Conservation (phyloP, 78 protist genomes). For the Guillardia theta region DNA sequence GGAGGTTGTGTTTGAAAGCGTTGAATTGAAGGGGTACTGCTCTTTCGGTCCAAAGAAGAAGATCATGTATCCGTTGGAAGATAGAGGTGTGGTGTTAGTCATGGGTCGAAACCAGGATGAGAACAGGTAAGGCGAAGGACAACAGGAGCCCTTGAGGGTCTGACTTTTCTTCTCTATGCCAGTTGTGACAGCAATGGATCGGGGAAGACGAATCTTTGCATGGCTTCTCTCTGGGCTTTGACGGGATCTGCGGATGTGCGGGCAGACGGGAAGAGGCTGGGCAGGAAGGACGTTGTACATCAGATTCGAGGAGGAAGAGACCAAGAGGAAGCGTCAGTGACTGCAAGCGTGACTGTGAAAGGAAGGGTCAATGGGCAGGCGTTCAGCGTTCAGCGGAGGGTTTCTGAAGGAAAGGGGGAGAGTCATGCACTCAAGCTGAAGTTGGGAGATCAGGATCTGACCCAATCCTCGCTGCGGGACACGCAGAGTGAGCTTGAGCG, state of each 20-base stretch:
- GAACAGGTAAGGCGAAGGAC: neutral
- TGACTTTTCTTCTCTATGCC: no score
- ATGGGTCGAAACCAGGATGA: neutral
- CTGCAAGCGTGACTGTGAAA: neutral
- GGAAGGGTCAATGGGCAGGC: neutral
- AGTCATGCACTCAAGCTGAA: neutral
- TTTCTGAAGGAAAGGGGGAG: neutral
- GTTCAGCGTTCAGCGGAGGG: neutral
- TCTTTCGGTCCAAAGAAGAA: neutral
- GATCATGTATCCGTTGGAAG: neutral
- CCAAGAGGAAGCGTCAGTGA: neutral
- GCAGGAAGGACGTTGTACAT: neutral
- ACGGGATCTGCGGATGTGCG: conserved; percentile 3
- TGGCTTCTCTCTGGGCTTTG: conserved; percentile 5
- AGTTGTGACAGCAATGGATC: conserved; percentile 3
- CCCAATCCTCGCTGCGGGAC: neutral
- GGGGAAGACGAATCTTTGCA: conserved; percentile 30
- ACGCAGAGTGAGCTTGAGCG: neutral
- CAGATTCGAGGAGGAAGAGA: neutral
- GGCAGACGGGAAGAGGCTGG: neutral
- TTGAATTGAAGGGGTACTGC: neutral
- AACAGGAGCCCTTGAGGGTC: neutral
- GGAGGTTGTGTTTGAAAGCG: neutral
- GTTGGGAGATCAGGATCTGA: neutral
- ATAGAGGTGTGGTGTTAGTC: conserved; percentile 24